Percentiles rank a stretch among this genome's conserved stretches.
Evolutionary conservation across 2,329 filamentous ascomycete genomes (phyloP).

Genomic region (Calonectria henricotiae): DNA sequence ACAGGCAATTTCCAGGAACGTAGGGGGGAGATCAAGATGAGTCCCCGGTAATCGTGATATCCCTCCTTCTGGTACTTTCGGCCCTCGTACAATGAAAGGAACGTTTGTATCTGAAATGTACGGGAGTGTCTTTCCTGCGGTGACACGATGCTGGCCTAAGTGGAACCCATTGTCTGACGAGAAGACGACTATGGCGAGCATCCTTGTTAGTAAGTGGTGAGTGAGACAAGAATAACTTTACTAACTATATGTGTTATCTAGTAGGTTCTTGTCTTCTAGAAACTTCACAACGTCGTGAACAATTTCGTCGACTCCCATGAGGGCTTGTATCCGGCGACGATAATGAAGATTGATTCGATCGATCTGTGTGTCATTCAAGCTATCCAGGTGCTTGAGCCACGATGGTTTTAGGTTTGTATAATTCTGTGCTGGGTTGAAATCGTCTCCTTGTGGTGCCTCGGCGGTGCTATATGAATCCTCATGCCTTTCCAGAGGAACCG

Average conservation of each 20-base stretch:
- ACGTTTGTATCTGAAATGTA: slow-evolving; percentile 70
- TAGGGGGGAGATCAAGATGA: slow-evolving; percentile 72
- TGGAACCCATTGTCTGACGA: slow-evolving; percentile 71
- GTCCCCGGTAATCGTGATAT: slow-evolving; percentile 62
- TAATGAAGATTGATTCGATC: slow-evolving; percentile 55
- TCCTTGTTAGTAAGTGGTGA: background rate
- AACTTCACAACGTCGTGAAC: slow-evolving; percentile 59
- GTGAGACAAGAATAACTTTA: background rate
- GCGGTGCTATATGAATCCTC: slow-evolving; percentile 72
- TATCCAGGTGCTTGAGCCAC: slow-evolving; percentile 48
- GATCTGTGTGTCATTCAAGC: slow-evolving; percentile 36
- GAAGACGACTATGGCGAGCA: slow-evolving; percentile 60
- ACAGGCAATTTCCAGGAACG: slow-evolving; percentile 63
- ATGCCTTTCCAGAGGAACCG: slow-evolving; percentile 67
- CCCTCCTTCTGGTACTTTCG: slow-evolving; percentile 60
- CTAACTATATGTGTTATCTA: slow-evolving; percentile 62
- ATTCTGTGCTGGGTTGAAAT: slow-evolving; percentile 72
- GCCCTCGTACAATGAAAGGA: slow-evolving; percentile 68
- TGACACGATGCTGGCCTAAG: slow-evolving; percentile 68
- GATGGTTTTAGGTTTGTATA: slow-evolving; percentile 27
- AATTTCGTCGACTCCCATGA: slow-evolving; percentile 64
- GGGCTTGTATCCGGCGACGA: slow-evolving; percentile 59
- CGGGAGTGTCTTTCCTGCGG: slow-evolving; percentile 67
- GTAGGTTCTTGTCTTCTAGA: slow-evolving; percentile 52
- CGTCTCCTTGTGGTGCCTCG: slow-evolving; percentile 72